Evolutionary conservation across 1,284 basidiomycete genomes (phyloP), one percentile per base, ranked within the genome.

Genomic region (Rhodotorula sp.): DNA sequence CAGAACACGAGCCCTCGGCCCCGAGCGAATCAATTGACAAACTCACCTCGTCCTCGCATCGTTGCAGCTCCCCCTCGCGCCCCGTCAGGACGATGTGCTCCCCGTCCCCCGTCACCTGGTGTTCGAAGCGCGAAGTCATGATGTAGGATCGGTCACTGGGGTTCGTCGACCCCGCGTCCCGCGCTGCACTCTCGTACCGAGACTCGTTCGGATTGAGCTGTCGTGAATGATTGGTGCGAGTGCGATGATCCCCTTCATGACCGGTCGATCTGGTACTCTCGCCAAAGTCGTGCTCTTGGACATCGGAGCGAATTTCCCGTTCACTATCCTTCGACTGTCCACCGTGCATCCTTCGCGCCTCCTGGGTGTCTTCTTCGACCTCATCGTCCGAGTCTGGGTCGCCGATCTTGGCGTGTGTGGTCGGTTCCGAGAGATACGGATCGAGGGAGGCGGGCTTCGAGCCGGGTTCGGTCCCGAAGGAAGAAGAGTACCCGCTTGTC

Each of bases 21-120:
- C 43, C 2, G 15, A 28, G n/a, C 21, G 52, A 54, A n/a, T 26
- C 10, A n/a, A 12, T n/a, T 2, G 8, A 34, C 5, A 3, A 7
- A 47, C 78, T 38, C 70, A 89, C 89, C 85, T 94, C 91, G 77
- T 94, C 91, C 79, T 93, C 91, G 77, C 92, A 94, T 60, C 84
- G 84, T 47, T 85, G 81, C 16, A 93, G 76, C 62, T 85, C 83
- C 0, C 90, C 90, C 77, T 91, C 89, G 15, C 89, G 81, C 0
- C 91, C 91, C 0, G 81, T 81, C 14, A 88, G 81, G 8, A 93
- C 84, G 57, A 92, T 84, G 79, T 92, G 89, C 77, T 90, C 84
- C 0, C 91, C 91, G 72, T 91, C 83, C 31, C 85, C 86, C 62
- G 89, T 88, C 73, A 87, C 82, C 15, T 85, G 81, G 78, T 92